Evolutionary conservation across 2,329 filamentous ascomycete genomes (phyloP).

Genomic region (Lithohypha guttulata): DNA sequence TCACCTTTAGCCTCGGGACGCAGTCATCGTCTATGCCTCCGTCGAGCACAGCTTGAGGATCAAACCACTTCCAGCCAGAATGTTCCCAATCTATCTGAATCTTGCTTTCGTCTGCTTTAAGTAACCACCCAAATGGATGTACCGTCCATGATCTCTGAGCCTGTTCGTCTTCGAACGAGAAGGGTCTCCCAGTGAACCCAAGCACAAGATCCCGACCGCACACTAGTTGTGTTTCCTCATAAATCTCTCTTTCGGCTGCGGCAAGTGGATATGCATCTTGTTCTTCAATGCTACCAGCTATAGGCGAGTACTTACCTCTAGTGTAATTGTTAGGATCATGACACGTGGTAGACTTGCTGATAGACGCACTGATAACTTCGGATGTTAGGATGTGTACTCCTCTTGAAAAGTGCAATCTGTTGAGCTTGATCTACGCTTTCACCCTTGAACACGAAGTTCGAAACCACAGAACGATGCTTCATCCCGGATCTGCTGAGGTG

Average conservation of each 20-base stretch:
- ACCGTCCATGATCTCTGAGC: conserved; percentile 51
- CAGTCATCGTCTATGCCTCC: conserved; percentile 34
- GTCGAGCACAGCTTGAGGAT: conserved; percentile 37
- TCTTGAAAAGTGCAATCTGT: conserved; percentile 49
- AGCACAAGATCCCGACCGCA: conserved; percentile 36
- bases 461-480: conserved; percentile 30
- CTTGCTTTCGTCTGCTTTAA: conserved; percentile 12
- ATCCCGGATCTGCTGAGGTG: neutral
- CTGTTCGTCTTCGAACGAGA: conserved; percentile 43
- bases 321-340: neutral
- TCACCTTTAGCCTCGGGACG: conserved; percentile 49
- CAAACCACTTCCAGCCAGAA: conserved; percentile 47
- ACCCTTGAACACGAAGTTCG: conserved; percentile 33
- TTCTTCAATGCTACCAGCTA: conserved; percentile 51
- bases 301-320: conserved; percentile 48
- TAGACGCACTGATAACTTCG: conserved; percentile 46
- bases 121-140: conserved; percentile 46
- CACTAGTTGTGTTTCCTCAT: conserved; percentile 51
- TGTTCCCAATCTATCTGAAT: conserved; percentile 53
- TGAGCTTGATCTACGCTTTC: conserved; percentile 13
- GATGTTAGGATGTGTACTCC: conserved; percentile 44
- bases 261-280: conserved; percentile 42
- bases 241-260: conserved; percentile 52
- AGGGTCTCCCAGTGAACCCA: conserved; percentile 49
- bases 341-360: neutral